A percentile compares a stretch with the other conserved stretches of the same genome.
Conservation (phyloP, 164 flowering plant genomes). For the Berberis vulgaris region DNA sequence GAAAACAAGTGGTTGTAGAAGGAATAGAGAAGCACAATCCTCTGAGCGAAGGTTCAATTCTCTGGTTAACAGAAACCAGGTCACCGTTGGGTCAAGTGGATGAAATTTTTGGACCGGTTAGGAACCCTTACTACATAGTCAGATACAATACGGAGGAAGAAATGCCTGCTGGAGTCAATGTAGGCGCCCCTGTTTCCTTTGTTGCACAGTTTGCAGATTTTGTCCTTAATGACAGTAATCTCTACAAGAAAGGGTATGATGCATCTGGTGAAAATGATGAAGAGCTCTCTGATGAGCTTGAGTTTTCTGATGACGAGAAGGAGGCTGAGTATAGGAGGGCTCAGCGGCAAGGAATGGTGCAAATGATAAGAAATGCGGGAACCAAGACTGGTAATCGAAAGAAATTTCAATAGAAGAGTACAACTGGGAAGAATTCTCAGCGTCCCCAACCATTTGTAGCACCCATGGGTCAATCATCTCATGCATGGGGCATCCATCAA, state of each 20-base stretch:
- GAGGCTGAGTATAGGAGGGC: conserved; percentile 77
- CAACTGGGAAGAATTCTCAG: conserved; percentile 14
- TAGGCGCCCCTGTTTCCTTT: conserved; percentile 61
- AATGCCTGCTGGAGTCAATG: conserved; percentile 54
- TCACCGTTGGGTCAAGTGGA: conserved; percentile 69
- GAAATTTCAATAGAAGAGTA: conserved; percentile 28
- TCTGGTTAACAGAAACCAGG: conserved; percentile 77
- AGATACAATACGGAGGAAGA: conserved; percentile 78
- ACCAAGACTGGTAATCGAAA: conserved; percentile 27
- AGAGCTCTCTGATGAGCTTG: conserved; percentile 61
- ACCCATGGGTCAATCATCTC: no score
- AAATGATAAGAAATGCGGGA: conserved; percentile 27
- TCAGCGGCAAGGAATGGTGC: conserved; percentile 48
- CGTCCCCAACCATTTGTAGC: no score
- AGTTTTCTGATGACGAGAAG: conserved; percentile 96
- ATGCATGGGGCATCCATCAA: no score
- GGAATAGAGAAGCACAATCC: conserved; percentile 86
- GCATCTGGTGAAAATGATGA: conserved; percentile 93
- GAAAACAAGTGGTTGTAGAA: conserved; percentile 77
- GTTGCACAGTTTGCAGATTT: conserved; percentile 75
- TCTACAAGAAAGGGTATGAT: conserved; percentile 87
- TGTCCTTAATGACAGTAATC: conserved; percentile 55
- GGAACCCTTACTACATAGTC: conserved; percentile 75
- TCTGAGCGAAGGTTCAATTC: conserved; percentile 86
- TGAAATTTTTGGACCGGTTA: conserved; percentile 95